These are phyloP conservation scores for Volvox africanus DNA, from an alignment of 139 green algal genomes.

Conservation along the genomic window DNA sequence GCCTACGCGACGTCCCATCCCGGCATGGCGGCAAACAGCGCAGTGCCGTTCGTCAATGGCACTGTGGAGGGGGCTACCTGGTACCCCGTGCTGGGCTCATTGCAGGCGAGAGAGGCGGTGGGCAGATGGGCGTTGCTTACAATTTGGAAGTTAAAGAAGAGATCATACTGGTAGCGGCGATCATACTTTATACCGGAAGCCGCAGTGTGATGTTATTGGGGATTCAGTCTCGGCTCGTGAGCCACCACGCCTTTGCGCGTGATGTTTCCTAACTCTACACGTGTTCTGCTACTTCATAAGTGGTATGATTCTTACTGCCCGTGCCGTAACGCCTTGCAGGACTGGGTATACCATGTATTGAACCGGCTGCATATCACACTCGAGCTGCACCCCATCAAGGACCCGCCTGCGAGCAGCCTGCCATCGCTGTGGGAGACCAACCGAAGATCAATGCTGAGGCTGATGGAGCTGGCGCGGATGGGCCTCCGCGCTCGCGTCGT, in stretches of 20 bases:
- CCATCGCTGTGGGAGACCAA: conserved; percentile 21
- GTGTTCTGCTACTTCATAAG: too few species aligned
- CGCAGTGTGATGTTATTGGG: too few species aligned
- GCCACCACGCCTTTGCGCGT: too few species aligned
- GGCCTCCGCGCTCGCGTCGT: conserved; percentile 6
- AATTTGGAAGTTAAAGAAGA: too few species aligned
- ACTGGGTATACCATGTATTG: conserved; percentile 46
- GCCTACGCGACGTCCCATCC: conserved; percentile 7
- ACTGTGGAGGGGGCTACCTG: conserved; percentile 17
- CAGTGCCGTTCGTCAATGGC: conserved; percentile 4
- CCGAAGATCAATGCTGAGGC: neutral
- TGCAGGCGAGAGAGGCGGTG: conserved; percentile 35
- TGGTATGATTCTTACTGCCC: too few species aligned
- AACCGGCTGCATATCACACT: conserved; percentile 42
- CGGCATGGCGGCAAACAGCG: neutral
- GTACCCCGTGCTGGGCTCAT: conserved; percentile 41
- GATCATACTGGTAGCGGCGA: too few species aligned
- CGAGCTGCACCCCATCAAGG: conserved; percentile 50
- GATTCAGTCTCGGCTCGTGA: too few species aligned
- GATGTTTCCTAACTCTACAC: too few species aligned
- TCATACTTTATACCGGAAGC: too few species aligned
- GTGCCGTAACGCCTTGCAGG: conserved; percentile 37
- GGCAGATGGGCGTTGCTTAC: neutral
- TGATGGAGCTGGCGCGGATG: conserved; percentile 41
- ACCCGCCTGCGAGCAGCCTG: conserved; percentile 9